phyloP scores from a whole-genome alignment of 1,284 basidiomycete species.

The Hypsizygus ulmarius region DNA sequence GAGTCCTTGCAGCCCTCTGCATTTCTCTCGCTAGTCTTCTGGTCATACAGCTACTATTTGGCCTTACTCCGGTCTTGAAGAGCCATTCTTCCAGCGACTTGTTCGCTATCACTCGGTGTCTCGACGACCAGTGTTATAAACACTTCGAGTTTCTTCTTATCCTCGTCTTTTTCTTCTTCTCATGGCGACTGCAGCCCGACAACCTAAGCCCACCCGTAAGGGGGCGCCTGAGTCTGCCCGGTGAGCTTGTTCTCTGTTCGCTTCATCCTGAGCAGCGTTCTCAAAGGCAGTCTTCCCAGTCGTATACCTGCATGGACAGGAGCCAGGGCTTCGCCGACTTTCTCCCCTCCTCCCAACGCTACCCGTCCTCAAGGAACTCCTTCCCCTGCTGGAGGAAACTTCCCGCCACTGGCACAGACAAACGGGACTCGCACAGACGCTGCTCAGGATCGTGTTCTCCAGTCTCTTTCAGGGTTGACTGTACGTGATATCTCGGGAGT shows the following conservation, averaged over 20 bases:
- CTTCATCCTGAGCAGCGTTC: slow-evolving; percentile 10
- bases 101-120: slow-evolving; percentile 35
- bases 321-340: slow-evolving; percentile 64
- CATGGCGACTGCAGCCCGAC: slow-evolving; percentile 64
- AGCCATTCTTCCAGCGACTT: slow-evolving; percentile 22
- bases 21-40: slow-evolving; percentile 10
- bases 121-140: slow-evolving; percentile 35
- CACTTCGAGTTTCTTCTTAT: slow-evolving; percentile 30
- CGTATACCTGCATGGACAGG: slow-evolving; percentile 62
- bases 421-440: slow-evolving; percentile 48
- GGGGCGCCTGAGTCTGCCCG: slow-evolving; percentile 54
- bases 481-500: slow-evolving; percentile 39
- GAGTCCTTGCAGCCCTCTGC: slow-evolving; percentile 16
- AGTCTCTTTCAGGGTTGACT: slow-evolving; percentile 60
- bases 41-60: slow-evolving; percentile 1
- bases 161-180: slow-evolving; percentile 24
- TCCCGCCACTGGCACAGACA: slow-evolving; percentile 49
- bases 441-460: slow-evolving; percentile 54
- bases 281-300: slow-evolving; percentile 31
- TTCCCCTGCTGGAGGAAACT: slow-evolving; percentile 37
- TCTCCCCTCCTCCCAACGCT: slow-evolving; percentile 53
- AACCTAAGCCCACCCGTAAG: slow-evolving; percentile 41
- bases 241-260: slow-evolving; percentile 36
- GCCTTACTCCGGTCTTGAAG: slow-evolving; percentile 11
- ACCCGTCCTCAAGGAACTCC: slow-evolving; percentile 46